phyloP scores from a whole-genome alignment of 768 basidiomycete genomes.

The Suillus subaureus region DNA sequence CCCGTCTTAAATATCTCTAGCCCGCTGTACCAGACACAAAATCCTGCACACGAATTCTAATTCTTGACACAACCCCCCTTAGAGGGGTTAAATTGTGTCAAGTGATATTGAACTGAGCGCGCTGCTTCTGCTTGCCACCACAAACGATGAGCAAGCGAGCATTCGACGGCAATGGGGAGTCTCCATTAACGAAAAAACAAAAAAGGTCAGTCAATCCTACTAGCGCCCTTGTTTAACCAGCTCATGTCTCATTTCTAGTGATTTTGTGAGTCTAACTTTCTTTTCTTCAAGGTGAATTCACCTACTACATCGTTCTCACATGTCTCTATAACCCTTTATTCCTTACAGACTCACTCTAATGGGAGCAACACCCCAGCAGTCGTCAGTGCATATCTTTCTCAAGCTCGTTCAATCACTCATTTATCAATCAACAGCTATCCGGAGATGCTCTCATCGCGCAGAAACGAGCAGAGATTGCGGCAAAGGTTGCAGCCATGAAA shows the following conservation, averaged over 20 bases:
- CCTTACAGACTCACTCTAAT: slow-evolving; percentile 53
- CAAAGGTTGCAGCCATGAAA: slow-evolving; percentile 81
- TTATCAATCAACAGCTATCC: slow-evolving; percentile 38
- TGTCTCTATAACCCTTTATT: slow-evolving; percentile 68
- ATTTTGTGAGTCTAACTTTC: slow-evolving; percentile 63
- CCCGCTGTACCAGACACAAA: too few relatives aligned
- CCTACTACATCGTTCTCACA: slow-evolving; percentile 56
- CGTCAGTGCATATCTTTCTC: slow-evolving; percentile 41
- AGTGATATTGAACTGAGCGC: neutral
- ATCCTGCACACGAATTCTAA: too few relatives aligned
- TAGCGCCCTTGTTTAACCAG: slow-evolving; percentile 7
- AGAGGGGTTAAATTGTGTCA: neutral
- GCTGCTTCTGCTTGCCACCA: neutral
- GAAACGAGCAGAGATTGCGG: slow-evolving; percentile 82
- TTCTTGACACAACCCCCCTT: too few relatives aligned
- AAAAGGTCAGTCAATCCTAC: slow-evolving; percentile 56
- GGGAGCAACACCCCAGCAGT: slow-evolving; percentile 41
- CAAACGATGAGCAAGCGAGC: slow-evolving; percentile 65
- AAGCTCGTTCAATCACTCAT: slow-evolving; percentile 3
- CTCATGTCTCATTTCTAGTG: slow-evolving; percentile 43
- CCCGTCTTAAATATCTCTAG: too few relatives aligned
- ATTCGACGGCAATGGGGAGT: slow-evolving; percentile 55
- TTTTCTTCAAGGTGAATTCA: slow-evolving; percentile 72
- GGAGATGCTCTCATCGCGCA: slow-evolving; percentile 75
- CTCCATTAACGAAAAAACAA: slow-evolving; percentile 54